Conservation (phyloP, 2,329 filamentous ascomycete genomes). For the Fusarium nurragi region DNA sequence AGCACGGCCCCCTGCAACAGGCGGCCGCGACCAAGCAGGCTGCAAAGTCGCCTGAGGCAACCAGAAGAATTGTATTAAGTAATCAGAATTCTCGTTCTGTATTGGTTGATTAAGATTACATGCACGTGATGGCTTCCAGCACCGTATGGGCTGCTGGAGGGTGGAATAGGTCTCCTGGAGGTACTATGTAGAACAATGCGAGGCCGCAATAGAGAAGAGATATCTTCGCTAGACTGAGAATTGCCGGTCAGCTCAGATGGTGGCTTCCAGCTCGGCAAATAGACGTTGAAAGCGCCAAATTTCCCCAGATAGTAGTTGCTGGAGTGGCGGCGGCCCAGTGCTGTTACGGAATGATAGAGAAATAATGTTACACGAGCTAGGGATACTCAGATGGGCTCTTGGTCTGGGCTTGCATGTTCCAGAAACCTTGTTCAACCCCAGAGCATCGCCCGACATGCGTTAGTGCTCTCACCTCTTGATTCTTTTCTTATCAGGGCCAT, state of each 20-base stretch:
- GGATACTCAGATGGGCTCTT: constrained; percentile 3
- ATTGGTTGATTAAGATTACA: constrained; percentile 21
- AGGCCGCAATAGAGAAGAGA: not conserved
- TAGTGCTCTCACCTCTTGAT: constrained; percentile 58
- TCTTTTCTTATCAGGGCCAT: constrained; percentile 73
- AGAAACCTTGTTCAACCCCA: constrained; percentile 9
- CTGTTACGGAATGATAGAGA: constrained; percentile 29
- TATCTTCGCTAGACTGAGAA: not conserved
- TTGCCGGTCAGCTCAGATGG: not conserved
- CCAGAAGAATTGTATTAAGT: constrained; percentile 22
- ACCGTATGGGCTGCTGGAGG: not conserved
- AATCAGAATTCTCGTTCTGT: constrained; percentile 6
- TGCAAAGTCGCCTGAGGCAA: constrained; percentile 39
- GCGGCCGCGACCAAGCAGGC: constrained; percentile 40
- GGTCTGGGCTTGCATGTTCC: constrained; percentile 13
- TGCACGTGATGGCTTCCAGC: constrained; percentile 35
- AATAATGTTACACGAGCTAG: constrained; percentile 23
- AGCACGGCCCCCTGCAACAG: constrained; percentile 52
- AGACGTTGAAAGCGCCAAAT: not conserved
- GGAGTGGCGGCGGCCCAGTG: constrained; percentile 10
- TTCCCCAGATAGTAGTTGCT: not conserved
- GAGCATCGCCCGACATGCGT: constrained; percentile 10
- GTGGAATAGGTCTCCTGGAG: not conserved
- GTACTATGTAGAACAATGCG: not conserved
- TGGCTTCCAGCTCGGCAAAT: constrained; percentile 18